These are phyloP conservation scores for Phlebiopsis flavidoalba DNA, from an alignment of 768 basidiomycete genomes.

Conservation along the genomic window DNA sequence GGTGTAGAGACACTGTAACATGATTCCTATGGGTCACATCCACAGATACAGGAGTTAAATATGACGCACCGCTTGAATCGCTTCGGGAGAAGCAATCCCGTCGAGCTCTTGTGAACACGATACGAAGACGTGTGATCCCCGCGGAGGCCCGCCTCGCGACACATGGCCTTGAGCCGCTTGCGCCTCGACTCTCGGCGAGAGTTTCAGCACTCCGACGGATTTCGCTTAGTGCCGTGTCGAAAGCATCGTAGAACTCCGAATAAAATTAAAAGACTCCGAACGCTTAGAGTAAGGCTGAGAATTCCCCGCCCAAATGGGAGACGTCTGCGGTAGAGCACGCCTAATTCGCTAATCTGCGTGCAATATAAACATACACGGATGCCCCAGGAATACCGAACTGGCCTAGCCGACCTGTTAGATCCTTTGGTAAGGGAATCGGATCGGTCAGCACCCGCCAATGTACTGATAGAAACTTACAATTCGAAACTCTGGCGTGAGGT, in stretches of 20 bases:
- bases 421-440: not conserved
- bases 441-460: not conserved
- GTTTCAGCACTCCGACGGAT: not conserved
- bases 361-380: not conserved
- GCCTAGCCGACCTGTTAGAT: not conserved
- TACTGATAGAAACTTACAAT: not conserved
- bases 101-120: not conserved
- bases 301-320: not conserved
- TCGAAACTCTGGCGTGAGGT: not conserved
- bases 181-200: not conserved
- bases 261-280: constrained; percentile 3
- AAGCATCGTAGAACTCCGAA: not conserved
- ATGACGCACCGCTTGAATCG: not conserved
- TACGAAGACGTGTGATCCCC: not conserved
- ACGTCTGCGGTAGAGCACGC: not conserved
- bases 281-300: not conserved
- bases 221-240: not conserved
- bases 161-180: not conserved
- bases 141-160: not conserved
- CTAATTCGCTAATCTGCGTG: not conserved
- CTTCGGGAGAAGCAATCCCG: not conserved
- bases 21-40: too few relatives aligned
- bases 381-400: not conserved
- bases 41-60: not conserved
- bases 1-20: too few relatives aligned